Base-by-base conservation (phyloP, 139 green algal species). In the Chlorella sorokiniana region DNA sequence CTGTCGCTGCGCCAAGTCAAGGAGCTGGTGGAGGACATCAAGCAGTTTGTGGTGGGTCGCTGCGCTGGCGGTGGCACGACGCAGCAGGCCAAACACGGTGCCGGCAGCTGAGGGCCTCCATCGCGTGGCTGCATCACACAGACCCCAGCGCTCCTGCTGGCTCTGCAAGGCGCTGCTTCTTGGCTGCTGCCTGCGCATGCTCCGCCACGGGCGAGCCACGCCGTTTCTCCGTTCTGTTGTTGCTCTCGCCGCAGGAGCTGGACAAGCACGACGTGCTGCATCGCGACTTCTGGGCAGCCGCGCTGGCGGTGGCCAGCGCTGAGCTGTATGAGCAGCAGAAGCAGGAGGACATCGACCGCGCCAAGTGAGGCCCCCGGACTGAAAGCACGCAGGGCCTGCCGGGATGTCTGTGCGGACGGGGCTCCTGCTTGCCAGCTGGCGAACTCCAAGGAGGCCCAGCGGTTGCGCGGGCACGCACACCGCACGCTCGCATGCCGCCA, bases 221-320 rank as follows among this genome's bases (percentile, higher is more conserved):
- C 56, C 56, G 23, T 29, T 65, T 16, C 22, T 59, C 14, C n/a
- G n/a, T n/a, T 22, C 10, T 25, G 27, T 33, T 40, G 61, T 16
- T 40, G 16, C 16, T 6, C 62, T 7, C 62, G 4, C 16, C 1
- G 51, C 86, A 95, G 89, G 90, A 92, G 64, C 91, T 96, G 71
- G 94, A 98, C 86, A 88, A 73, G 51, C 83, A 90, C 59, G 85
- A 94, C 10, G 61, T 77, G 31, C 35, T 86, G 76, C 88, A 93
- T 69, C 52, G 48, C 27, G 83, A 87, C 31, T 96, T 92, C 80
- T 98, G 91, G 93, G 67, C 86, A 4, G 88, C 92, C 29, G 72
- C 96, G 59, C 54, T 83, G 48, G 33, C 87, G 31, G 86, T 97
- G 48, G 84, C 85, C 3, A 54, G 78, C 1, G 33, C 65, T 11